Base-by-base conservation (phyloP, 1,284 basidiomycete species). In the Cryptococcus sp. region DNA sequence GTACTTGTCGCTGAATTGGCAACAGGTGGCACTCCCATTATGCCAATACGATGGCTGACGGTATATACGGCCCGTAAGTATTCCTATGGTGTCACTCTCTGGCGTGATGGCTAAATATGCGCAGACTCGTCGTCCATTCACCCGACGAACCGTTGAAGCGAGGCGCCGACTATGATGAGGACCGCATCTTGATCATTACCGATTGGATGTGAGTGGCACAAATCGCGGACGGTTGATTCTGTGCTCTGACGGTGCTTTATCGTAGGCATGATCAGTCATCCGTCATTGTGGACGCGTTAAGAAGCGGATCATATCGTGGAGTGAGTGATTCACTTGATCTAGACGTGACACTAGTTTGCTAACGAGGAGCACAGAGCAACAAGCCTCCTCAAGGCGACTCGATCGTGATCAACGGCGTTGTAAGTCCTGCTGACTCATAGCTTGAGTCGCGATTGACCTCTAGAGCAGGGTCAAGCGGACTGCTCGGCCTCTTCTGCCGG, bases 21-120 rank as follows among this genome's bases (percentile, higher is more conserved):
- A 39, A 23, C 42, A 50, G 49, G 49, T 66, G 65, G 60, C 73
- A 75, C 61, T 67, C 67, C n/a, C 72, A 73, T 49, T 73, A 60
- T 39, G 66, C 51, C 11, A 70, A 72, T 53, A 65, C 65, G 25
- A 49, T 72, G 47, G 70, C 66, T 0, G 72, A 74, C 48, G 72
- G 72, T 1, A 22, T 74, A 19, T 53, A 47, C 16, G 72, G 72
- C 19, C 62, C 54, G 60, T 67, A 27, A 59, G 66, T 62, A 5
- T 22, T 1, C 2, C n/a, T 25, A 11, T 16, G n/a, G 40, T 27
- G 15, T 27, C 4, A 5, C 7, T 35, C 20, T n/a, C 5, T 5
- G 3, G 25, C 16, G 19, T 25, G 51, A 10, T 31, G 39, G 10
- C 41, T 35, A 5, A 49, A 16, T 46, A 47, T 25, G 20, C 10